A percentile compares a stretch with the other conserved stretches of the same genome.
Evolutionary conservation across 2,329 filamentous ascomycete genomes (phyloP).

Genomic region (Aspergillus fumigatiaffinis): DNA sequence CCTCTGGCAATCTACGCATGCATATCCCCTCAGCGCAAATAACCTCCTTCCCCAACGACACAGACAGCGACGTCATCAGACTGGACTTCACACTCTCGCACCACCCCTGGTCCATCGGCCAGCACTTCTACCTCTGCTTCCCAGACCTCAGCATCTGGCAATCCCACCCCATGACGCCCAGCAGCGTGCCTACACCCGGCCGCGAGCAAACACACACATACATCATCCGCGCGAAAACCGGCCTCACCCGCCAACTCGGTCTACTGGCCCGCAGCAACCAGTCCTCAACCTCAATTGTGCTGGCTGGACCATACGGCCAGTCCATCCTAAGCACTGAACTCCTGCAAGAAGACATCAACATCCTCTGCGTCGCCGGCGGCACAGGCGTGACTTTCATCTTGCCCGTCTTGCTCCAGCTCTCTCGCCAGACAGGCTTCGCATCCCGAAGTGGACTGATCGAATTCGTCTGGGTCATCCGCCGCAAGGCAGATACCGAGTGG

Average conservation of each 20-base stretch:
- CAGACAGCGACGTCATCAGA: constrained; percentile 60
- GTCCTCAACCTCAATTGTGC: constrained; percentile 52
- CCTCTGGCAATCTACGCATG: constrained; percentile 46
- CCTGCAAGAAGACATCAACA: constrained; percentile 32
- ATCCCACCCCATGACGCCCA: constrained; percentile 66
- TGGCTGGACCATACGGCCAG: constrained; percentile 63
- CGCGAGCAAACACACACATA: constrained; percentile 25
- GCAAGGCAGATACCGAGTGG: constrained; percentile 55
- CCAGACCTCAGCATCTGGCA: constrained; percentile 65
- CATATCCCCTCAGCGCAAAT: constrained; percentile 50
- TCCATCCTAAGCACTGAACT: constrained; percentile 41
- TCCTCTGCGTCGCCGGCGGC: constrained; percentile 56
- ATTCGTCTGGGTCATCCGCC: constrained; percentile 63
- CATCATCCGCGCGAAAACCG: constrained; percentile 50
- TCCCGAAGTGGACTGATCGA: constrained; percentile 47
- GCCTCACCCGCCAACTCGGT: constrained; percentile 22
- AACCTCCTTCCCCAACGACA: constrained; percentile 52
- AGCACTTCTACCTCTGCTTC: constrained; percentile 71
- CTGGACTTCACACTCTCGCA: constrained; percentile 63
- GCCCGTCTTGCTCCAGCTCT: constrained; percentile 44
- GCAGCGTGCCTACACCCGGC: constrained; percentile 47
- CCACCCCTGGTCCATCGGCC: constrained; percentile 60
- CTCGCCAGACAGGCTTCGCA: constrained; percentile 14
- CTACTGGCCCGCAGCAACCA: constrained; percentile 14
- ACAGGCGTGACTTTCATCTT: constrained; percentile 58